Evolutionary conservation across 805 yeast species (phyloP).

Genomic region (Yamadazyma takamatsuzukensis): DNA sequence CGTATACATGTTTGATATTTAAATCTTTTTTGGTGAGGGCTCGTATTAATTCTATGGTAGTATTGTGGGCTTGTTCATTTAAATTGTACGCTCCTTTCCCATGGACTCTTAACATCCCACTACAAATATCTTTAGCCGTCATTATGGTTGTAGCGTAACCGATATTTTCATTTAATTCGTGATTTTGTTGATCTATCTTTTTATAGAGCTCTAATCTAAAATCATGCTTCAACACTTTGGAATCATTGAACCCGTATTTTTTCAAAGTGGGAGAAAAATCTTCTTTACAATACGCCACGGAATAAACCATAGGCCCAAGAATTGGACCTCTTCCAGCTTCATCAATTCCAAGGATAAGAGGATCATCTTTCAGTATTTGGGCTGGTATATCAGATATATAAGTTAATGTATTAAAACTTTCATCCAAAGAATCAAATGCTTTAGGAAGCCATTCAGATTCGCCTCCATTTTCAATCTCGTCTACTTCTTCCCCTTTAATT

Average conservation of each 20-base stretch:
- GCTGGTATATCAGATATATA: slow-evolving; percentile 50
- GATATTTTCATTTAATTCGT: slow-evolving; percentile 50
- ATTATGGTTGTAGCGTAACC: slow-evolving; percentile 89
- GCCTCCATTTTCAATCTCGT: background rate
- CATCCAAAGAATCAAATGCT: slow-evolving; percentile 25
- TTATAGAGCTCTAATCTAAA: slow-evolving; percentile 61
- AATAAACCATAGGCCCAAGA: slow-evolving; percentile 96
- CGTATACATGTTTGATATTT: slow-evolving; percentile 66
- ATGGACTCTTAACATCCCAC: slow-evolving; percentile 71
- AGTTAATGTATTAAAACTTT: slow-evolving; percentile 42
- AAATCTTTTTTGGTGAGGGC: slow-evolving; percentile 61
- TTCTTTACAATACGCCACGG: slow-evolving; percentile 71
- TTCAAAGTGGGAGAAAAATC: slow-evolving; percentile 45
- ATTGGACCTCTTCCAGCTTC: slow-evolving; percentile 99
- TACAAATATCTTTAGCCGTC: slow-evolving; percentile 82
- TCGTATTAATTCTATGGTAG: slow-evolving; percentile 77
- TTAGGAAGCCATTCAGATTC: slow-evolving; percentile 28
- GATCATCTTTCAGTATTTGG: slow-evolving; percentile 21
- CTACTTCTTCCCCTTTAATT: slow-evolving; percentile 1
- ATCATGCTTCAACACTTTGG: slow-evolving; percentile 77
- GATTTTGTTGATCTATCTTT: slow-evolving; percentile 45
- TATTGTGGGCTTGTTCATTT: slow-evolving; percentile 95
- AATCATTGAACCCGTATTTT: slow-evolving; percentile 84
- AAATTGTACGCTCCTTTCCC: slow-evolving; percentile 62
- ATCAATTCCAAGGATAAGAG: slow-evolving; percentile 80